Evolutionary conservation across 2,329 filamentous ascomycete species (phyloP).

Genomic region (Hypoxylon sp.): DNA sequence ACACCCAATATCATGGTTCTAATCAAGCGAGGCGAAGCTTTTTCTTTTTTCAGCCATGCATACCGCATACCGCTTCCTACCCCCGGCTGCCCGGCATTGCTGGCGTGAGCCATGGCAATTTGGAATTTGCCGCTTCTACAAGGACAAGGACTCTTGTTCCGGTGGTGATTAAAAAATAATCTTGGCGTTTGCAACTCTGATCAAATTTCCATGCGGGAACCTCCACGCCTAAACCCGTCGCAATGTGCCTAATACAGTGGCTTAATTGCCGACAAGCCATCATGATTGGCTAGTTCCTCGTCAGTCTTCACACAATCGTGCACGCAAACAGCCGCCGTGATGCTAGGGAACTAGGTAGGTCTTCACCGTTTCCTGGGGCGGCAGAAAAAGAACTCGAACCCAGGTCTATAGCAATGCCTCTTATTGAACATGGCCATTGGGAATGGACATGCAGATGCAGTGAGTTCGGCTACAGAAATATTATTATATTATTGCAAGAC

Average conservation of each 20-base stretch:
- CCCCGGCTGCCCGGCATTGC: constrained; percentile 7
- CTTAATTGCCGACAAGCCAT: constrained; percentile 25
- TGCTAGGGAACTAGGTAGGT: too few species aligned
- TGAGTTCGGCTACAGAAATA: background rate
- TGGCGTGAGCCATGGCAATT: constrained; percentile 2
- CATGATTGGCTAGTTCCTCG: constrained; percentile 20
- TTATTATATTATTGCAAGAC: constrained; percentile 23
- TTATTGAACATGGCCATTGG: too few species aligned
- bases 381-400: too few species aligned
- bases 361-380: too few species aligned
- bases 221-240: constrained; percentile 31
- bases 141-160: constrained; percentile 17
- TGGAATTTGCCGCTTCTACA: constrained; percentile 30
- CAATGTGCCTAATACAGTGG: constrained; percentile 32
- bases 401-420: too few species aligned
- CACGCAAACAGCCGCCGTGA: constrained; percentile 28
- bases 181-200: constrained; percentile 29
- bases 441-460: constrained; percentile 12
- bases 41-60: background rate
- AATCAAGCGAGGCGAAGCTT: constrained; percentile 22
- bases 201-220: constrained; percentile 25
- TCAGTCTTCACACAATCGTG: constrained; percentile 10
- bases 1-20: constrained; percentile 11
- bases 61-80: constrained; percentile 10
- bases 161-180: constrained; percentile 19